Evolutionary conservation across 2,329 filamentous ascomycete genomes (phyloP).

Genomic region (Xylariaceae sp.): DNA sequence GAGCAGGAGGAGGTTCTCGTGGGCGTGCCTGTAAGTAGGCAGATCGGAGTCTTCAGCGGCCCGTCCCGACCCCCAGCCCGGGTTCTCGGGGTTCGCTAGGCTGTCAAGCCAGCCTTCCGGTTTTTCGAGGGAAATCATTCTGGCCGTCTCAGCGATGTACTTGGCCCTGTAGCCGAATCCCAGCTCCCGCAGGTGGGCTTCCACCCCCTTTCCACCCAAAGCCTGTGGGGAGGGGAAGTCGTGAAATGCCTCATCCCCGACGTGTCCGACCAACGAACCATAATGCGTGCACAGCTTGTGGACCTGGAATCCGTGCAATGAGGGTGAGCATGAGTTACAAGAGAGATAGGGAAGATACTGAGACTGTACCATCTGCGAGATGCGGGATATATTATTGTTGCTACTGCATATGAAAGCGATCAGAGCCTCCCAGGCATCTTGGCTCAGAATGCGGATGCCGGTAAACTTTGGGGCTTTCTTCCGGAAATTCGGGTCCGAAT

Average conservation of each 20-base stretch:
- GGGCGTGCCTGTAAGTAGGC: constrained; percentile 69
- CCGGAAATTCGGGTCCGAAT: constrained; percentile 78
- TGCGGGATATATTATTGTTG: constrained; percentile 95
- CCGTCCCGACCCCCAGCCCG: constrained; percentile 45
- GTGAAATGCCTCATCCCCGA: constrained; percentile 67
- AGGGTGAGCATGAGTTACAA: too few relatives aligned
- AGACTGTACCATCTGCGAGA: constrained; percentile 77
- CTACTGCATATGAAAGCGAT: constrained; percentile 96
- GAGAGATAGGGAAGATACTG: not conserved
- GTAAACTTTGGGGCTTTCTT: constrained; percentile 80
- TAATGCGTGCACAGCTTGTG: constrained; percentile 86
- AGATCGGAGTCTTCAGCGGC: constrained; percentile 38
- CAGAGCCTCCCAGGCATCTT: constrained; percentile 93
- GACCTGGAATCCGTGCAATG: too few relatives aligned
- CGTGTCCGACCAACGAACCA: constrained; percentile 63
- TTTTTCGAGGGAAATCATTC: constrained; percentile 59
- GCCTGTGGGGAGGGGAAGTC: constrained; percentile 77
- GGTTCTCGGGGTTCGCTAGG: constrained; percentile 69
- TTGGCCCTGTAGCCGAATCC: constrained; percentile 94
- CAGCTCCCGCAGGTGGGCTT: constrained; percentile 68
- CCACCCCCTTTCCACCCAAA: constrained; percentile 67
- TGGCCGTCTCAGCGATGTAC: constrained; percentile 82
- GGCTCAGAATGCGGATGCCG: constrained; percentile 84
- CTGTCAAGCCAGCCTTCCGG: constrained; percentile 68
- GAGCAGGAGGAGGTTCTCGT: constrained; percentile 68